Base-by-base conservation (phyloP, 1,139 yeast species). In the Debaryomyces nepalensis region DNA sequence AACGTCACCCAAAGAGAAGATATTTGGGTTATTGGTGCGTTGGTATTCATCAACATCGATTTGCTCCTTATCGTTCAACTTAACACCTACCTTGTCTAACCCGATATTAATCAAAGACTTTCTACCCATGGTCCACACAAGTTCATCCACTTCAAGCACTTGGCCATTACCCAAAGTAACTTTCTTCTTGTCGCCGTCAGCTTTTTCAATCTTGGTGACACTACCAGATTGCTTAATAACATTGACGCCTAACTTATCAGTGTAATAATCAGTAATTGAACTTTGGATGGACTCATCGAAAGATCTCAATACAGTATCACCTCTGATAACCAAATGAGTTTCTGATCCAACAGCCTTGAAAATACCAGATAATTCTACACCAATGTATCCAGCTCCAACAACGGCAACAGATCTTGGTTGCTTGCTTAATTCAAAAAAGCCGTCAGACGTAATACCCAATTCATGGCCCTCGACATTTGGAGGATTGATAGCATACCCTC, bases 381-480 rank as follows among this genome's bases (percentile, higher is more conserved):
- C 98, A 63, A 93, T 93, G 70, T 93, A 93, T 36, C 99, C 99
- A 29, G 97, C 97, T 53, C 99, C 99, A 11, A 93, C 96, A 50
- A 95, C 77, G 2, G 96, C 98, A 21, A 93, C 99, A 40, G 82
- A 76, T 66, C 88, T 84, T 38, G 99, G 99, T 68, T 91, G 98
- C 36, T 71, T 61, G 47, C 77, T 82, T 52, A 93, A 73, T 50
- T 78, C 81, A 59, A 93, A 93, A 65, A 95, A 95, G 1, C 97
- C 97, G 63, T 93, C 96, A 12, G 97, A 89, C 42, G 88, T 83
- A 50, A 81, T 84, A 48, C 97, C 98, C 49, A 77, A 73, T 59
- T 90, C 95, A 40, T 83, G 78, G 40, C 98, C 98, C 43, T 84
- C 85, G 39, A 90, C 80, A 16, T 70, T 58, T 4, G 76, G 78